Conservation (phyloP, 78 protist species). For the Dictyostelium firmibasis region DNA sequence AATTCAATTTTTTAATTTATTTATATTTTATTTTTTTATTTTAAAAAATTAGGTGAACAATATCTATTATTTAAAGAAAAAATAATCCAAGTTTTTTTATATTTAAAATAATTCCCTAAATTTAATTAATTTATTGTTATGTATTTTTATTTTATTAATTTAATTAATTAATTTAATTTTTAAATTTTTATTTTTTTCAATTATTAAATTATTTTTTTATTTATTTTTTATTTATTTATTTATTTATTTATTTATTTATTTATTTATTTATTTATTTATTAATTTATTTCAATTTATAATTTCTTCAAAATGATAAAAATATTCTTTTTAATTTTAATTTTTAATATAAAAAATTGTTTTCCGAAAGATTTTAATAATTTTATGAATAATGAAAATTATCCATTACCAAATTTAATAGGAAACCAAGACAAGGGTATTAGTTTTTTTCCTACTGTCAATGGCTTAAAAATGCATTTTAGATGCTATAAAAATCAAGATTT, state of each 20-base stretch:
- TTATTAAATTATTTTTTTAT: not conserved
- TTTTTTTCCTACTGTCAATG: slow-evolving; percentile 17
- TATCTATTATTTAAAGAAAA: not conserved
- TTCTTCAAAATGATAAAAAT: not conserved
- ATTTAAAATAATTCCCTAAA: not conserved
- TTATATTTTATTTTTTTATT: not conserved
- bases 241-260: not conserved
- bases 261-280: not conserved
- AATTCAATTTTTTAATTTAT: not conserved
- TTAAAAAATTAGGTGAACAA: not conserved
- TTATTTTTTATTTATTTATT: not conserved
- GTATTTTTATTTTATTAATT: not conserved
- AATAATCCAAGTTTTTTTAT: not conserved
- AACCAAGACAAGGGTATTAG: slow-evolving; percentile 6
- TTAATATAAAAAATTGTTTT: not conserved
- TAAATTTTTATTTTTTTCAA: not conserved
- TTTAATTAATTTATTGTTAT: not conserved
- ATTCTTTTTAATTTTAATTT: not conserved
- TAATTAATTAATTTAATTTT: not conserved
- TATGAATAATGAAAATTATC: not conserved
- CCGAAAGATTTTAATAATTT: not conserved
- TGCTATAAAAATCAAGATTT: not conserved
- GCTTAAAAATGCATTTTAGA: slow-evolving; percentile 46
- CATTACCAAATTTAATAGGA: not conserved
- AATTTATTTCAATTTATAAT: not conserved